phyloP scores from a whole-genome alignment of 345 rosid species.

The Dipteronia dyeriana region DNA sequence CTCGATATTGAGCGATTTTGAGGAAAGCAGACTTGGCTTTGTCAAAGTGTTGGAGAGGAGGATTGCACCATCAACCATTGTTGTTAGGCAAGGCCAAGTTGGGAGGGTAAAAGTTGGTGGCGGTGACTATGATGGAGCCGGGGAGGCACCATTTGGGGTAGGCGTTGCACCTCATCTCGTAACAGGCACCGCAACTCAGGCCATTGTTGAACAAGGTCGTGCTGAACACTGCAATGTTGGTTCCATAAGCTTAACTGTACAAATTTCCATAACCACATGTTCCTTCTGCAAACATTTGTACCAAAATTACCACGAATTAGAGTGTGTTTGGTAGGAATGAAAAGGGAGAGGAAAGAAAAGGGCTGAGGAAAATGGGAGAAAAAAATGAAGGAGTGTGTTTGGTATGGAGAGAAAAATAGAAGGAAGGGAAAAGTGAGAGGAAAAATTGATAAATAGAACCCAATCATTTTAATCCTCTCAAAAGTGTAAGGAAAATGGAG shows the following conservation, averaged over 20 bases:
- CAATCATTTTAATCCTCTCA: too few species aligned
- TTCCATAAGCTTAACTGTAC: constrained; percentile 45
- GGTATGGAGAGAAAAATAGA: too few species aligned
- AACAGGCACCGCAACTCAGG: constrained; percentile 46
- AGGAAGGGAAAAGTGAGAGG: too few species aligned
- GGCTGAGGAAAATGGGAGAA: too few species aligned
- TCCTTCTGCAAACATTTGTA: constrained; percentile 32
- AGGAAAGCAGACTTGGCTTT: constrained; percentile 61
- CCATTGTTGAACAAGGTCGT: constrained; percentile 47
- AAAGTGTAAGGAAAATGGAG: too few species aligned
- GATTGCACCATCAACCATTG: constrained; percentile 71
- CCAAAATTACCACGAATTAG: neutral
- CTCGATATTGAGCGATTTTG: constrained; percentile 55
- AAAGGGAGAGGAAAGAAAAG: too few species aligned
- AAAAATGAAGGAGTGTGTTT: too few species aligned
- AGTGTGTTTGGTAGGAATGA: too few species aligned
- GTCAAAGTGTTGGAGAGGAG: constrained; percentile 65
- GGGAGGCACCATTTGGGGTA: constrained; percentile 48
- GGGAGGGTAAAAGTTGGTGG: constrained; percentile 63
- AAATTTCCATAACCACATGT: constrained; percentile 56
- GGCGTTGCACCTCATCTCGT: constrained; percentile 35
- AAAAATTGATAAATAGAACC: too few species aligned
- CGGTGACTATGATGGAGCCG: constrained; percentile 39
- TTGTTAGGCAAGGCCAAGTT: constrained; percentile 48
- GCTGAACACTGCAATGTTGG: constrained; percentile 45